These are phyloP conservation scores for Cutaneotrichosporon sp. DNA, from an alignment of 1,284 basidiomycete species.

Conservation along the genomic window DNA sequence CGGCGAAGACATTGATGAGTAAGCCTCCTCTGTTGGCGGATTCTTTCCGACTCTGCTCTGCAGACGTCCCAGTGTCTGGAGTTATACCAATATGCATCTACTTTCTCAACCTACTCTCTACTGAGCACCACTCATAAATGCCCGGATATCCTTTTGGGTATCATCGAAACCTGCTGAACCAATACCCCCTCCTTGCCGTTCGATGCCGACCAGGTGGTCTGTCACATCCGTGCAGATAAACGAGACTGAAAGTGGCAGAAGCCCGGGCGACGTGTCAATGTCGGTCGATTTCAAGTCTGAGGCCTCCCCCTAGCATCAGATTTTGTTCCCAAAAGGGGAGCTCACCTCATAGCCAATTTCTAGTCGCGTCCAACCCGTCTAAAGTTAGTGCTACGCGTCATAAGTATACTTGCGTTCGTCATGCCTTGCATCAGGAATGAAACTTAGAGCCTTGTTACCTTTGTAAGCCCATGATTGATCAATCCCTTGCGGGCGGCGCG, in stretches of 20 bases:
- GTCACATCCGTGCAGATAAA: slow-evolving; percentile 43
- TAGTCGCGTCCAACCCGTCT: slow-evolving; percentile 51
- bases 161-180: slow-evolving; percentile 66
- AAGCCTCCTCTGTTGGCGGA: too few relatives aligned
- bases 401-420: slow-evolving; percentile 42
- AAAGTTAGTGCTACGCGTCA: slow-evolving; percentile 1
- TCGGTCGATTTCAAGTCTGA: not conserved
- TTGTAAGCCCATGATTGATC: slow-evolving; percentile 44
- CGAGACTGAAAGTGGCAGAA: slow-evolving; percentile 31
- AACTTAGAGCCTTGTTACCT: slow-evolving; percentile 20
- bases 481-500: slow-evolving; percentile 39
- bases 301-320: slow-evolving; percentile 6
- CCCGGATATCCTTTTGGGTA: slow-evolving; percentile 66
- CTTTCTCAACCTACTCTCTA: not conserved
- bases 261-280: not conserved
- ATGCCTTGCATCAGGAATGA: slow-evolving; percentile 33
- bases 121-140: slow-evolving; percentile 63
- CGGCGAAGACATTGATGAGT: slow-evolving; percentile 45
- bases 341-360: slow-evolving; percentile 46
- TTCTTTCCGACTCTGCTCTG: too few relatives aligned
- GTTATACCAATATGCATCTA: not conserved
- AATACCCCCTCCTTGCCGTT: slow-evolving; percentile 70
- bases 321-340: too few relatives aligned
- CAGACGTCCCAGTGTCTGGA: not conserved
- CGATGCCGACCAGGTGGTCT: slow-evolving; percentile 48